Percentiles rank a stretch among this genome's conserved stretches.
phyloP scores from a whole-genome alignment of 345 rosid species.

The Arabidopsis suecica region DNA sequence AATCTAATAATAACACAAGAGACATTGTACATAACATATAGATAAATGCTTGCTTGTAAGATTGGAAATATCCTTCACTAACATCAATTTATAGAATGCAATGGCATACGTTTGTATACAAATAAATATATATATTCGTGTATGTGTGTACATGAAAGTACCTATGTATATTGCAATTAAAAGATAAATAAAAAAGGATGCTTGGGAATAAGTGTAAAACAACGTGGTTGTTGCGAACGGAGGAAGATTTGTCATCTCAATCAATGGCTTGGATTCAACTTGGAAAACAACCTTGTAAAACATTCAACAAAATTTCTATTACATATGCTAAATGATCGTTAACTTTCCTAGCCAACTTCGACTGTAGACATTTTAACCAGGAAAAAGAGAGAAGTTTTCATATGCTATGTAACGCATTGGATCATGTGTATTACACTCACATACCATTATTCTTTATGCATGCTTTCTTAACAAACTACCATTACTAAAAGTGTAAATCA shows the following conservation, averaged over 20 bases:
- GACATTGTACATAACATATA: background rate
- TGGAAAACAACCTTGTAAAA: constrained; percentile 30
- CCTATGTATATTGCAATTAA: background rate
- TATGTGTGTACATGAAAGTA: background rate
- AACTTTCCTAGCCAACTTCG: constrained; percentile 3
- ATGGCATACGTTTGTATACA: background rate
- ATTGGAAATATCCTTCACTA: constrained; percentile 17
- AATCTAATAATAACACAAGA: constrained; percentile 15
- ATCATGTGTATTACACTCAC: constrained; percentile 14
- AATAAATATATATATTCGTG: background rate
- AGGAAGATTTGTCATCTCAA: constrained; percentile 33
- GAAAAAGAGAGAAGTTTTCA: background rate
- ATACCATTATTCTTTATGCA: constrained; percentile 15
- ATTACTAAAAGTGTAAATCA: constrained; percentile 12
- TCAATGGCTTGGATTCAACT: constrained; percentile 21
- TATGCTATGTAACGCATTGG: constrained; percentile 18
- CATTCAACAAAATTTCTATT: background rate
- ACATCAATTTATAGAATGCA: constrained; percentile 14
- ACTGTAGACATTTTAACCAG: background rate
- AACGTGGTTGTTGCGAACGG: constrained; percentile 37
- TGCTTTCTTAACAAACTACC: constrained; percentile 20
- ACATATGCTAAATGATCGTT: constrained; percentile 3
- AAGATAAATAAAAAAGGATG: background rate
- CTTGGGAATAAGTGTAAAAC: constrained; percentile 35
- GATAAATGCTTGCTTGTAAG: constrained; percentile 26